Conservation (phyloP, 2,329 filamentous ascomycete species). For the Cordyceps sp. region DNA sequence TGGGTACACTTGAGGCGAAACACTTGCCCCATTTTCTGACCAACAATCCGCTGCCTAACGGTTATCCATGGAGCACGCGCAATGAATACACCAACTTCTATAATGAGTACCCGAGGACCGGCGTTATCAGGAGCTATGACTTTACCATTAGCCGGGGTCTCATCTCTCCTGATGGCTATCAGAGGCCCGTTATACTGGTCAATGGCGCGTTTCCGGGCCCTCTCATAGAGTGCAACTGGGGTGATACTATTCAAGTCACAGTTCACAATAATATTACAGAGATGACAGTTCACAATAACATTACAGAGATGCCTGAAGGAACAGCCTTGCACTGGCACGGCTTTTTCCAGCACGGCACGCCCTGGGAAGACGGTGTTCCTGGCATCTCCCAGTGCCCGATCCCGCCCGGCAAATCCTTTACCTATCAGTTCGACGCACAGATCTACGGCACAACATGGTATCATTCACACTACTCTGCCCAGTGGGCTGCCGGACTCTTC, state of each 20-base stretch:
- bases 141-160: conserved; percentile 32
- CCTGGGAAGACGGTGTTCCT: conserved; percentile 36
- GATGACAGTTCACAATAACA: conserved; percentile 46
- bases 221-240: conserved; percentile 46
- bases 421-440: conserved; percentile 33
- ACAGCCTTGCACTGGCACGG: conserved; percentile 37
- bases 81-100: conserved; percentile 33
- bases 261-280: conserved; percentile 50
- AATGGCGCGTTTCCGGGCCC: conserved; percentile 53
- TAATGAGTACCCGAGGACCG: conserved; percentile 28
- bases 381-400: conserved; percentile 48
- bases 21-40: conserved; percentile 10
- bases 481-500: conserved; percentile 41
- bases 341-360: conserved; percentile 28
- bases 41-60: conserved; percentile 30
- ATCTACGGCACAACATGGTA: conserved; percentile 42
- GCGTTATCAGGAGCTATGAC: conserved; percentile 37
- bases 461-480: conserved; percentile 42
- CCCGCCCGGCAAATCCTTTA: conserved; percentile 37
- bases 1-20: too few species aligned
- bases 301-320: conserved; percentile 31
- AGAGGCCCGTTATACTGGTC: conserved; percentile 36
- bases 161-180: conserved; percentile 41
- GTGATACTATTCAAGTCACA: conserved; percentile 44
- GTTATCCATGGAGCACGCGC: conserved; percentile 32